Conservation (phyloP, 2,329 filamentous ascomycete genomes). For the Fusarium falciforme region DNA sequence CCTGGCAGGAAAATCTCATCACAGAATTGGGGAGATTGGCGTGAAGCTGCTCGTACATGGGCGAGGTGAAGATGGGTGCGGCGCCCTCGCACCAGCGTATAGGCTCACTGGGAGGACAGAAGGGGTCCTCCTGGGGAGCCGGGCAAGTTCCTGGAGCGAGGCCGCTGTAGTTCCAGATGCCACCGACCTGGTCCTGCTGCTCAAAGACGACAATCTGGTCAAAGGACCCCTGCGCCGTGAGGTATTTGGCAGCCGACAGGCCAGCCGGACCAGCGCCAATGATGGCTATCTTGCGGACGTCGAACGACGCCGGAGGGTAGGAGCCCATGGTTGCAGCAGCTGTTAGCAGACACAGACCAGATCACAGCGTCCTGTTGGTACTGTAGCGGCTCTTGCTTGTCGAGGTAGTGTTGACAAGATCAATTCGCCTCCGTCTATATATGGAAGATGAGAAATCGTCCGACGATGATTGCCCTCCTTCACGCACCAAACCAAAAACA, state of each 20-base stretch:
- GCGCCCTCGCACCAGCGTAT: conserved; percentile 56
- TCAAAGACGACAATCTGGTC: conserved; percentile 82
- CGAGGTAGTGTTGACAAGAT: background rate
- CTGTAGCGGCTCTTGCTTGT: background rate
- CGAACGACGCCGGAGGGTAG: conserved; percentile 50
- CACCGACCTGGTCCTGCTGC: conserved; percentile 80
- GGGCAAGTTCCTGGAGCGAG: conserved; percentile 58
- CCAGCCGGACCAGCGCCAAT: conserved; percentile 87
- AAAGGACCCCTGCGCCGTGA: conserved; percentile 76
- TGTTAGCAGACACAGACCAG: background rate
- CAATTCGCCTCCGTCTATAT: conserved; percentile 9
- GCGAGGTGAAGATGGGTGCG: conserved; percentile 77
- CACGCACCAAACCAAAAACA: conserved; percentile 21
- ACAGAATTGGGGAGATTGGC: conserved; percentile 86
- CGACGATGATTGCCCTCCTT: conserved; percentile 19
- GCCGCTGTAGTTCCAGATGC: conserved; percentile 85
- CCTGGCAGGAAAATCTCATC: conserved; percentile 82
- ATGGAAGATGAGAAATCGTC: conserved; percentile 19
- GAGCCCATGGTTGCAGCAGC: conserved; percentile 44
- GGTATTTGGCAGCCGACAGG: conserved; percentile 82
- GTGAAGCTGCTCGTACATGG: conserved; percentile 84
- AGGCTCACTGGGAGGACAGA: conserved; percentile 72
- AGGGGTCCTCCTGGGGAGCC: conserved; percentile 77
- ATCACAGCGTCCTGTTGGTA: background rate
- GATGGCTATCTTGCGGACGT: conserved; percentile 75